Percentiles rank a stretch among this genome's conserved stretches.
Evolutionary conservation across 805 yeast genomes (phyloP).

Genomic region (Ogataea nonfermentans): DNA sequence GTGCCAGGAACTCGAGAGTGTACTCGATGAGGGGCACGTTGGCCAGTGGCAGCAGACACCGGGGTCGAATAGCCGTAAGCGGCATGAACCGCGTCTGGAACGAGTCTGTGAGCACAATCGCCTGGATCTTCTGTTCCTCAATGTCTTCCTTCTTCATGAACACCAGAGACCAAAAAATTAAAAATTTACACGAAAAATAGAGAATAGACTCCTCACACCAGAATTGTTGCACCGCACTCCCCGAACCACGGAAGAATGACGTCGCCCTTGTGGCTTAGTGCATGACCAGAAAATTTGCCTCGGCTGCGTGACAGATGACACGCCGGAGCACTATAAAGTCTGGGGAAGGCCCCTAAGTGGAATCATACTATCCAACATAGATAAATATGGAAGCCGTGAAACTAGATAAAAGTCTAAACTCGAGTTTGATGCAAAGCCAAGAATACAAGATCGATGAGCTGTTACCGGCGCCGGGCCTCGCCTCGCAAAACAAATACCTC

Average conservation of each 20-base stretch:
- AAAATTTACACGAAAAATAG: constrained; percentile 1
- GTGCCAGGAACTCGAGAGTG: constrained; percentile 90
- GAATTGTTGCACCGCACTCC: neutral
- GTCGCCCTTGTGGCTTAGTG: constrained; percentile 1
- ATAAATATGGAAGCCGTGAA: constrained; percentile 8
- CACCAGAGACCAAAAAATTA: constrained; percentile 2
- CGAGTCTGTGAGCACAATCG: constrained; percentile 91
- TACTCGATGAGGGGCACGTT: constrained; percentile 93
- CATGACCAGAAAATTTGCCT: constrained; percentile 13
- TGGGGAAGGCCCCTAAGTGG: neutral
- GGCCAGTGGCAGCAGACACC: constrained; percentile 90
- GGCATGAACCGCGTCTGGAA: constrained; percentile 94
- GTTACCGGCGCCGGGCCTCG: neutral
- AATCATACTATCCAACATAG: neutral
- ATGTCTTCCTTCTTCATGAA: constrained; percentile 10
- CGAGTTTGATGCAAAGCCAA: neutral
- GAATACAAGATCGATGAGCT: constrained; percentile 1
- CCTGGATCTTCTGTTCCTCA: constrained; percentile 75
- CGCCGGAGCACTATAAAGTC: constrained; percentile 7
- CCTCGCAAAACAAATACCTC: constrained; percentile 40
- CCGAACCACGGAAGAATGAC: neutral
- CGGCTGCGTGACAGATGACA: constrained; percentile 9
- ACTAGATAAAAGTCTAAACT: constrained; percentile 2
- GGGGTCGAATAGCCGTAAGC: constrained; percentile 75
- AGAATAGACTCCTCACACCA: constrained; percentile 1